Conservation (phyloP, 805 yeast genomes). For the Metschnikowia cubensis region DNA sequence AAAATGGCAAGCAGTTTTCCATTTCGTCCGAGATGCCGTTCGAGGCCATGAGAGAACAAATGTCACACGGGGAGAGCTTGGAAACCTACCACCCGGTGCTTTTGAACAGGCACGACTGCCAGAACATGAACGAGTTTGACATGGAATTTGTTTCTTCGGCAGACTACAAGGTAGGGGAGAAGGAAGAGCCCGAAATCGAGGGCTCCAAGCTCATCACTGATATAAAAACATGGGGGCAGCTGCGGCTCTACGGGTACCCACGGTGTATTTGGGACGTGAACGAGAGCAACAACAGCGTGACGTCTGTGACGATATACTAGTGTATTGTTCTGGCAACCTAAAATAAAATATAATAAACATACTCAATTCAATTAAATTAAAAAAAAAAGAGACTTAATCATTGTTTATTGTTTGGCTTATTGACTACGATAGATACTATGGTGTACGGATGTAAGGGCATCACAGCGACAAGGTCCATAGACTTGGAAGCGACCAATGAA, state of each 20-base stretch:
- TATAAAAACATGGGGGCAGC: slow-evolving; percentile 41
- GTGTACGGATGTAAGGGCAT: neutral
- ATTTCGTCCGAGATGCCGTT: slow-evolving; percentile 31
- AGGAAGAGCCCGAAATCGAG: slow-evolving; percentile 7
- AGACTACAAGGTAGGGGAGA: slow-evolving; percentile 11
- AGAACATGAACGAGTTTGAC: slow-evolving; percentile 33
- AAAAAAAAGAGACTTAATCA: too few relatives aligned
- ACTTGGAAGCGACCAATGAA: slow-evolving; percentile 24
- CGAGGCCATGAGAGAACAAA: slow-evolving; percentile 3
- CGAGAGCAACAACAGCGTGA: slow-evolving; percentile 32
- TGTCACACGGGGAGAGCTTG: slow-evolving; percentile 19
- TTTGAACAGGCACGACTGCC: slow-evolving; percentile 38
- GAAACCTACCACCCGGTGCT: slow-evolving; percentile 27
- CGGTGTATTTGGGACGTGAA: slow-evolving; percentile 43
- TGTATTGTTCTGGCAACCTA: neutral
- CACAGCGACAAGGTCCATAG: neutral
- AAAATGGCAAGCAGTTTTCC: slow-evolving; percentile 5
- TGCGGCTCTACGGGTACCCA: slow-evolving; percentile 36
- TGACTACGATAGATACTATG: neutral
- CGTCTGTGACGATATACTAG: slow-evolving; percentile 36
- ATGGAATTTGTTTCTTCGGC: slow-evolving; percentile 28
- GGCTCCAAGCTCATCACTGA: slow-evolving; percentile 13
- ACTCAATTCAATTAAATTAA: too few relatives aligned
- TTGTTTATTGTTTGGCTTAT: too few relatives aligned
- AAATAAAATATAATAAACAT: neutral